Evolutionary conservation across 208 protist species (phyloP).

Genomic region (Paratrypanosoma confusum): DNA sequence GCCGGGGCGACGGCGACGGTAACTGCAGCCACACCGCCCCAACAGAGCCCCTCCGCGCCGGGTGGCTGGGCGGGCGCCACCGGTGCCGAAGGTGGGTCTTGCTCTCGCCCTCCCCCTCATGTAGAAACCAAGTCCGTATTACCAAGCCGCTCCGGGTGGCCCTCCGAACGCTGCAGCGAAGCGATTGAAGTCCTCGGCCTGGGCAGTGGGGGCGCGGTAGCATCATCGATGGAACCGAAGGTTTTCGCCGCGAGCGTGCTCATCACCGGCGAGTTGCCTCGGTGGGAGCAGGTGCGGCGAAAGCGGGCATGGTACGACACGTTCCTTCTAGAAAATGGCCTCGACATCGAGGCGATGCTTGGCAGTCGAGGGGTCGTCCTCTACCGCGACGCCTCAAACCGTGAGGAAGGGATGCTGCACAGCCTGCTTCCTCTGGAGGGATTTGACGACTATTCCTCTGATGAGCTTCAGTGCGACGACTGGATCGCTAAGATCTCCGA

Average conservation of each 20-base stretch:
- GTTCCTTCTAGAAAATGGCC: constrained; percentile 14
- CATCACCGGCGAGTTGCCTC: constrained; percentile 68
- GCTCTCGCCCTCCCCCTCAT: too few relatives aligned
- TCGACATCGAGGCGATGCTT: constrained; percentile 52
- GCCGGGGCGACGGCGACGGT: too few relatives aligned
- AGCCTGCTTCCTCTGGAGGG: constrained; percentile 81
- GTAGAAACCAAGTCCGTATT: too few relatives aligned
- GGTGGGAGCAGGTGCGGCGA: constrained; percentile 72
- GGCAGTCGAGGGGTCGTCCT: constrained; percentile 41
- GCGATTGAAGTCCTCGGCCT: too few relatives aligned
- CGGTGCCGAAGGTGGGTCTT: too few relatives aligned
- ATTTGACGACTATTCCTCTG: constrained; percentile 88
- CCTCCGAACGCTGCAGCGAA: too few relatives aligned
- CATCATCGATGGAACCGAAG: constrained; percentile 84
- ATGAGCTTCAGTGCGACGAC: constrained; percentile 60
- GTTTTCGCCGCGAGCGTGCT: constrained; percentile 71
- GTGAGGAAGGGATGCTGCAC: constrained; percentile 27
- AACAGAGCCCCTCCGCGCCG: too few relatives aligned
- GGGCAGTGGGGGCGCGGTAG: too few relatives aligned
- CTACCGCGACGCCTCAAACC: constrained; percentile 5
- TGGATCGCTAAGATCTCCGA: too few relatives aligned
- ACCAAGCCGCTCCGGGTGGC: too few relatives aligned
- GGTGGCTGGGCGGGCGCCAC: too few relatives aligned
- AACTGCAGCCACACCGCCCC: too few relatives aligned
- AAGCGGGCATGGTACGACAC: constrained; percentile 56